phyloP scores from a whole-genome alignment of 75 land plant species.

The Chamaecyparis obtusa region DNA sequence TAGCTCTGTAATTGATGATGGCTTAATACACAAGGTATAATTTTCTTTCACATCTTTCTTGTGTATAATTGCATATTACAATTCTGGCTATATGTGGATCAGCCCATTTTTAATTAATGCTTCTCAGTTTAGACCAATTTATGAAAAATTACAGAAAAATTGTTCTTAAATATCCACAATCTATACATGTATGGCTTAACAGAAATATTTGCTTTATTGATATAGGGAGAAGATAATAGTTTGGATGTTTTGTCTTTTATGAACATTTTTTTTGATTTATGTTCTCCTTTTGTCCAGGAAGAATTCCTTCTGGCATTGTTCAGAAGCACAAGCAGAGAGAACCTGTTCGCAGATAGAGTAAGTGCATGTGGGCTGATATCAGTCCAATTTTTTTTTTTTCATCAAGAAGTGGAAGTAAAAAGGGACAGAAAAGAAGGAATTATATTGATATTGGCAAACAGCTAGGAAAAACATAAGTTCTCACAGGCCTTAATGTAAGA shows the following conservation, averaged over 20 bases:
- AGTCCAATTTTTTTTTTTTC: neutral
- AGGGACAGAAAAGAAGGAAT: neutral
- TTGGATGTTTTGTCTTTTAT: neutral
- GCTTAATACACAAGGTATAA: conserved; percentile 81
- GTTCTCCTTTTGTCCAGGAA: conserved; percentile 30
- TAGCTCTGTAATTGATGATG: conserved; percentile 73
- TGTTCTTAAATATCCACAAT: neutral
- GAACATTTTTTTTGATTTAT: neutral
- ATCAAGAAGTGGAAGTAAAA: too few relatives aligned
- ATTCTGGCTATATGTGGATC: neutral
- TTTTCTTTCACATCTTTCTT: neutral
- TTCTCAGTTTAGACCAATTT: neutral
- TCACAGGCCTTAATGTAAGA: neutral
- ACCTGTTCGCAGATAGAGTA: conserved; percentile 75
- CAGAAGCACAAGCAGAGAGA: conserved; percentile 54
- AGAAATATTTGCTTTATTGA: neutral
- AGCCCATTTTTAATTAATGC: neutral
- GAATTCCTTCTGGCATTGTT: conserved; percentile 75
- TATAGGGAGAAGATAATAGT: neutral
- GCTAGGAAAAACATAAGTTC: neutral
- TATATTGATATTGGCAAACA: neutral
- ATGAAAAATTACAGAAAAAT: neutral
- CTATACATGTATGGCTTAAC: neutral
- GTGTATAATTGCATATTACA: neutral
- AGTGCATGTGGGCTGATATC: neutral